Percentiles rank a stretch among this genome's conserved stretches.
phyloP scores from a whole-genome alignment of 768 basidiomycete species.

The Piloderma croceum region DNA sequence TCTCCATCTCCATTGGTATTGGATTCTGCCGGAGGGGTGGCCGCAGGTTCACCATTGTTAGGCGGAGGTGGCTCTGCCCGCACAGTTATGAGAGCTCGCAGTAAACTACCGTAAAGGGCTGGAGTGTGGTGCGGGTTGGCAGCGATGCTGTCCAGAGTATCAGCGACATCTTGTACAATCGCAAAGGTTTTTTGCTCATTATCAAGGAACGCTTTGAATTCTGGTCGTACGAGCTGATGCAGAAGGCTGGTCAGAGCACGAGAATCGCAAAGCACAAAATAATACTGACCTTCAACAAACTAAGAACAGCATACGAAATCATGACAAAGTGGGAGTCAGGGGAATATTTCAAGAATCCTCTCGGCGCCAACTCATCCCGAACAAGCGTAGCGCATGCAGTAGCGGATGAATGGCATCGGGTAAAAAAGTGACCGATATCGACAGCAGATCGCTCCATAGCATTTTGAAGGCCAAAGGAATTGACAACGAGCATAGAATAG shows the following conservation, averaged over 20 bases:
- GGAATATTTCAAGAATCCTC: conserved; percentile 73
- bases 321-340: conserved; percentile 91
- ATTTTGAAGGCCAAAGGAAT: conserved; percentile 95
- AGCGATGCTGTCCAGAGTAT: conserved; percentile 71
- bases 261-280: neutral
- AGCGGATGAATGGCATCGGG: conserved; percentile 68
- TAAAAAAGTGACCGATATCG: conserved; percentile 81
- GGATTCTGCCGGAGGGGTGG: conserved; percentile 13
- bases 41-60: conserved; percentile 12
- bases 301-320: conserved; percentile 88
- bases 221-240: conserved; percentile 70
- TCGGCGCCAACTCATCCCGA: conserved; percentile 72
- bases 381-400: conserved; percentile 65
- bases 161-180: conserved; percentile 76
- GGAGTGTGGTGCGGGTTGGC: conserved; percentile 83
- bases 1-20: too few species aligned
- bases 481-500: conserved; percentile 82
- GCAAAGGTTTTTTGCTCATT: conserved; percentile 66
- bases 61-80: conserved; percentile 30
- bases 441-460: conserved; percentile 75
- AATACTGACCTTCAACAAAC: conserved; percentile 74
- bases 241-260: neutral
- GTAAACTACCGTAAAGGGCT: conserved; percentile 79
- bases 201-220: conserved; percentile 72
- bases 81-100: conserved; percentile 69